Evolutionary conservation across 2,329 filamentous ascomycete genomes (phyloP), one percentile per base, ranked within the genome.

Genomic region (Graphium sp.): DNA sequence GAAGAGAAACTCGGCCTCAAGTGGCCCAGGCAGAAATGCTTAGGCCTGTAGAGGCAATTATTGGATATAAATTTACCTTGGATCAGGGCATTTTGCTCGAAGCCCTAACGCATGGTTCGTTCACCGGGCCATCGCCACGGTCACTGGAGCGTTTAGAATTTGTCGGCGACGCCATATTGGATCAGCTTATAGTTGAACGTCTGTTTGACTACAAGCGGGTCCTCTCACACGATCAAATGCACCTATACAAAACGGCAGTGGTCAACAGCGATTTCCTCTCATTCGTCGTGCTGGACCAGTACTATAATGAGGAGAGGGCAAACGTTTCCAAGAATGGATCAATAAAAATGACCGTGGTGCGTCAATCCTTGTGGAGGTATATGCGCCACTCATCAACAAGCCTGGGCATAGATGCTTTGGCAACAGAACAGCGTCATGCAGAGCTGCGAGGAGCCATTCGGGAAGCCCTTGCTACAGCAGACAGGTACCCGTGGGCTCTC

Each of bases 131-230:
- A 3, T 58, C 51, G 14, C 35, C 37, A 10, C 39, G 43, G 25
- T 52, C 53, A 1, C 62, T 71, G 9, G 79, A 94, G 38, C 68
- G 84, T 0, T 63, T 94, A 1, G 87, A 94, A 43, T 93, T 89
- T 41, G 55, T 94, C 0, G 87, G 87, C 1, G 87, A 95, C 40
- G 69, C 83, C 0, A 58, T 94, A 3, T 66, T 95, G 0, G 87
- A 95, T 48, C 66, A 73, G 39, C 56, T 93, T 31, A 56, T 94
- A 27, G 71, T 81, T 6, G 56, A 53, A 1, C 58, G 53, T n/a
- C 52, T 87, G 5, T 78, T 68, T 46, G 41, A 45, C 3, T 37
- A 47, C 9, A 37, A 45, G 2, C 51, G 53, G 0, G 52, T 60
- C 4, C 43, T 70, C 1, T 32, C 50, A 0, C 55, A 66, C 27